These are phyloP conservation scores for Globomyces pollinis-pini DNA, from an alignment of 192 early-diverging fungal genomes.

Conservation along the genomic window DNA sequence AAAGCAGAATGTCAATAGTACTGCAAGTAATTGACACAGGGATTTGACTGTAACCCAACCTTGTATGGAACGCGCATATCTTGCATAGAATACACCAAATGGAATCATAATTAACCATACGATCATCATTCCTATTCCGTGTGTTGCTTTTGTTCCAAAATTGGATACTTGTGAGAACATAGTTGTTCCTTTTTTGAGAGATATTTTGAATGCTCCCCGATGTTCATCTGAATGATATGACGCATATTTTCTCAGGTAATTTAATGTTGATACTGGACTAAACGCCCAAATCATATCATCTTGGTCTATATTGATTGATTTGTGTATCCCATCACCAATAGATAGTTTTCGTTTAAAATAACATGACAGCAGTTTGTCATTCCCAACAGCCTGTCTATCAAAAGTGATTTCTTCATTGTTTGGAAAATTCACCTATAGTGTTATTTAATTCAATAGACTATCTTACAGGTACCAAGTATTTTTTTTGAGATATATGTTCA, in stretches of 20 bases:
- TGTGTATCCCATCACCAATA: no score
- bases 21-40: slow-evolving; percentile 17
- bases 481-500: slow-evolving; percentile 15
- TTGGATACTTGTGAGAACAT: neutral
- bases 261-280: slow-evolving; percentile 17
- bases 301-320: neutral
- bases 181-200: slow-evolving; percentile 5
- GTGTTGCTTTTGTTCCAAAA: slow-evolving; percentile 18
- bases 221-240: slow-evolving; percentile 16
- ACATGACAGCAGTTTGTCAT: no score
- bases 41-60: slow-evolving; percentile 27
- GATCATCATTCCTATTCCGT: slow-evolving; percentile 34
- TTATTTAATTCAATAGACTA: no score
- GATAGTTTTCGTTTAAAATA: no score
- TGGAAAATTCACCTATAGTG: no score
- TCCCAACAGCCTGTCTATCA: neutral
- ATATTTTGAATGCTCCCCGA: slow-evolving; percentile 13
- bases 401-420: neutral
- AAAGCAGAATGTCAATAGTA: slow-evolving; percentile 10
- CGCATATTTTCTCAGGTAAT: slow-evolving; percentile 14
- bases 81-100: slow-evolving; percentile 29
- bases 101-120: slow-evolving; percentile 35
- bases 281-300: slow-evolving; percentile 28
- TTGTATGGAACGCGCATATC: slow-evolving; percentile 22
- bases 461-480: slow-evolving; percentile 26